Conservation (phyloP, 2,329 filamentous ascomycete genomes). For the Colletotrichum sp. region DNA sequence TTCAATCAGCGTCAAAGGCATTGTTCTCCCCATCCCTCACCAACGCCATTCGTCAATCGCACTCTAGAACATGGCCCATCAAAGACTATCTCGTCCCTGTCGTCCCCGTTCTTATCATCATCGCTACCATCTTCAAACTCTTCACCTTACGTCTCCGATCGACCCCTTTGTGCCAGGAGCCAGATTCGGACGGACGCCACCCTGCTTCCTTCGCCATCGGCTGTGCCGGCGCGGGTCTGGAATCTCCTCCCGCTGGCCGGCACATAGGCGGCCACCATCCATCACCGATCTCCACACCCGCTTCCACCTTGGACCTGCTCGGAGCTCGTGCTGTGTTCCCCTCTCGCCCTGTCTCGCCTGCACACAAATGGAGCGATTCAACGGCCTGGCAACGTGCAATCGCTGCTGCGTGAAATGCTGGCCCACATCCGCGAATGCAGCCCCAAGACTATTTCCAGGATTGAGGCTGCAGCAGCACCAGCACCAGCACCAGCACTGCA, state of each 20-base stretch:
- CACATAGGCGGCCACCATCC: slow-evolving; percentile 17
- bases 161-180: neutral
- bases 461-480: slow-evolving; percentile 6
- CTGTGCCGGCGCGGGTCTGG: slow-evolving; percentile 15
- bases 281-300: neutral
- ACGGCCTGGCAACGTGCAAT: slow-evolving; percentile 11
- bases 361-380: slow-evolving; percentile 5
- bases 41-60: neutral
- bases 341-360: neutral
- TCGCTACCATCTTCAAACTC: neutral
- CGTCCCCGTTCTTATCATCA: too few relatives aligned
- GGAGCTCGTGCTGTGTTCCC: slow-evolving; percentile 1
- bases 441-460: neutral
- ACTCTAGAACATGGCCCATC: neutral
- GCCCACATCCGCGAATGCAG: neutral
- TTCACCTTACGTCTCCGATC: neutral
- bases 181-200: slow-evolving; percentile 10
- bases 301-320: neutral
- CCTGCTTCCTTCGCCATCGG: slow-evolving; percentile 6
- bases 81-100: neutral
- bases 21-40: neutral
- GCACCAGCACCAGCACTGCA: slow-evolving; percentile 2
- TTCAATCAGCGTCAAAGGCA: neutral
- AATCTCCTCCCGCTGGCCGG: slow-evolving; percentile 14
- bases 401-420: neutral